Conservation (phyloP, 805 yeast species). For the Kodamaea jinghongensis region DNA sequence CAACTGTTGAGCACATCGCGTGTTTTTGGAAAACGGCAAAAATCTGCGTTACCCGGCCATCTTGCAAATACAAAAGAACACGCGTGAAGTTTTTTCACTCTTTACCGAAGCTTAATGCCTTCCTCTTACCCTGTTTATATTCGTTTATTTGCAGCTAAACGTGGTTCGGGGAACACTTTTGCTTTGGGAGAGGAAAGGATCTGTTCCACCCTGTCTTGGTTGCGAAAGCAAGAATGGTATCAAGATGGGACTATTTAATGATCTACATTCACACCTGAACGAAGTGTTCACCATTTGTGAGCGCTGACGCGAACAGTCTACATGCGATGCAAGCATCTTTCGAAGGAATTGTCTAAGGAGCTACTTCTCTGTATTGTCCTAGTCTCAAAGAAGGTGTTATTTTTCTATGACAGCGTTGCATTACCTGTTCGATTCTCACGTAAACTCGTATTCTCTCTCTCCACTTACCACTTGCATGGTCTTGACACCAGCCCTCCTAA, state of each 20-base stretch:
- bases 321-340: no score
- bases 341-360: no score
- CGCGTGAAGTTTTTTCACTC: conserved; percentile 1
- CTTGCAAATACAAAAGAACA: conserved; percentile 1
- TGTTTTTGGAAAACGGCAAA: background rate
- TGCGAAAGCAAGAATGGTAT: conserved; percentile 10
- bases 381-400: no score
- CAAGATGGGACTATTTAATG: conserved; percentile 31
- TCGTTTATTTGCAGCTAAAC: conserved; percentile 49
- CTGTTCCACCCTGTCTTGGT: conserved; percentile 46
- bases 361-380: no score
- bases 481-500: background rate
- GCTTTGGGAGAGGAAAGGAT: conserved; percentile 43
- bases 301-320: no score
- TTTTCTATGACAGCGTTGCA: no score
- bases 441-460: no score
- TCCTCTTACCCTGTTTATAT: conserved; percentile 47
- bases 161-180: conserved; percentile 47
- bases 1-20: no score
- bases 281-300: no score
- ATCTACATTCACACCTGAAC: conserved; percentile 27
- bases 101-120: conserved; percentile 45
- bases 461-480: no score
- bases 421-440: no score
- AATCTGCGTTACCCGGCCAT: conserved; percentile 7